Evolutionary conservation across 2,329 filamentous ascomycete genomes (phyloP).

Genomic region (Cladobotryum protrusum): DNA sequence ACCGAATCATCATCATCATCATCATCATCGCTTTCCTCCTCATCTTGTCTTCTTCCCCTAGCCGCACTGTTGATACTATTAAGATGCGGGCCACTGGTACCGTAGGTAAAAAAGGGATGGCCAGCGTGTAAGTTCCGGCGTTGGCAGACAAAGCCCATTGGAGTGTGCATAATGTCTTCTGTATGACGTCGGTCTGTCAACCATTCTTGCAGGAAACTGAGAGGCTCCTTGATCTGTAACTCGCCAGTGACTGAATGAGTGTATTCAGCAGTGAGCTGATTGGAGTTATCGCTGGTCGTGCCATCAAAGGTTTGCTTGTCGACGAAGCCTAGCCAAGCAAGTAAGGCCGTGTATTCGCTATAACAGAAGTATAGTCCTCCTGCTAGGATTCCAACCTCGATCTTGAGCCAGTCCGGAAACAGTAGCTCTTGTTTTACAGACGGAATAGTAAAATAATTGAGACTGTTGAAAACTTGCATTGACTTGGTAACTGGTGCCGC

Average conservation of each 20-base stretch:
- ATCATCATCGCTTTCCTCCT: not conserved
- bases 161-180: conserved; percentile 51
- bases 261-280: too few species aligned
- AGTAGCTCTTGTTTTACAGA: conserved; percentile 32
- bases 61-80: not conserved
- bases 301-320: not conserved
- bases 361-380: conserved; percentile 55
- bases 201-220: conserved; percentile 50
- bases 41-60: not conserved
- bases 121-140: conserved; percentile 37
- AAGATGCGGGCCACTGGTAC: not conserved
- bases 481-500: conserved; percentile 52
- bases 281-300: not conserved
- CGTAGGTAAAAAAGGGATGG: conserved; percentile 45
- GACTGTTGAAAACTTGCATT: conserved; percentile 53
- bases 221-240: conserved; percentile 20
- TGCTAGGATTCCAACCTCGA: conserved; percentile 54
- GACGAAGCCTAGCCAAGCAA: conserved; percentile 9
- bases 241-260: not conserved
- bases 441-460: conserved; percentile 49
- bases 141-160: conserved; percentile 49
- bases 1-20: not conserved
- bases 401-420: conserved; percentile 45
- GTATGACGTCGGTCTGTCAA: conserved; percentile 44
- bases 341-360: conserved; percentile 35